A percentile compares a stretch with the other conserved stretches of the same genome.
Conservation (phyloP, 805 yeast species). For the Ascoidea asiatica region DNA sequence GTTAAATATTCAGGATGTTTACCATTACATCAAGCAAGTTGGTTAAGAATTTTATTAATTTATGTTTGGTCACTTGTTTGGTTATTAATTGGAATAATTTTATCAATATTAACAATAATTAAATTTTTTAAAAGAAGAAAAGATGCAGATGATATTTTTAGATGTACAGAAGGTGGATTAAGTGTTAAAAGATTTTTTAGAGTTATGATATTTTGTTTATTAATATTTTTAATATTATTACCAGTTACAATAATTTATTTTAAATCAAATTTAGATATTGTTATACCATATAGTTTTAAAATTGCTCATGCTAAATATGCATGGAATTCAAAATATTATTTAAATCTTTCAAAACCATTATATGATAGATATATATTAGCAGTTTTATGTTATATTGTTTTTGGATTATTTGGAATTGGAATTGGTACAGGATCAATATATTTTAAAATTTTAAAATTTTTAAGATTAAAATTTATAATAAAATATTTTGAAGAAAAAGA, state of each 20-base stretch:
- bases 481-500: not conserved
- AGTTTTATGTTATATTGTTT: not conserved
- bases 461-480: not conserved
- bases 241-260: not conserved
- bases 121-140: not conserved
- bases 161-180: not conserved
- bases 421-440: not conserved
- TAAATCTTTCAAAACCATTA: not conserved
- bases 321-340: not conserved
- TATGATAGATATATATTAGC: not conserved
- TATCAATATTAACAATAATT: not conserved
- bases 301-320: not conserved
- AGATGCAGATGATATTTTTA: not conserved
- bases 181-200: not conserved
- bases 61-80: not conserved
- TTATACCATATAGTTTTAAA: not conserved
- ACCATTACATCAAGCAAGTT: not conserved
- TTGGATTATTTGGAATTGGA: not conserved
- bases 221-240: too few relatives aligned
- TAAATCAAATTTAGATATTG: too few relatives aligned
- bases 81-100: not conserved
- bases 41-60: not conserved
- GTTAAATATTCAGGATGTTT: not conserved
- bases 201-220: not conserved
- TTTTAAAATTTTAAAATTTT: too few relatives aligned